Evolutionary conservation across 805 yeast species (phyloP).

Genomic region (Ogataea corticis): DNA sequence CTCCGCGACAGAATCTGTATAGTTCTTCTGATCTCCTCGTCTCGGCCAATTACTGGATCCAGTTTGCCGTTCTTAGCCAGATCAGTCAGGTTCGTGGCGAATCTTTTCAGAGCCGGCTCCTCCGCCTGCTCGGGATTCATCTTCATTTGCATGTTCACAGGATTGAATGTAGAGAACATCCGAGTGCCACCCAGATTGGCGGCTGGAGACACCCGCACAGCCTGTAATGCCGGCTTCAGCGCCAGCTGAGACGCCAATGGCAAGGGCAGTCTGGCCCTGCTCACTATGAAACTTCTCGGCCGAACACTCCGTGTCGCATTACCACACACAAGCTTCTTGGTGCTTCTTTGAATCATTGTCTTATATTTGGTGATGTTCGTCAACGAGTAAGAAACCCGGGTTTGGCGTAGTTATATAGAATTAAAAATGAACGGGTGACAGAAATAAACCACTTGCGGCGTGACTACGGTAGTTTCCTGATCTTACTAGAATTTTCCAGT

Average conservation of each 20-base stretch:
- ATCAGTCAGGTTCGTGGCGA: constrained; percentile 82
- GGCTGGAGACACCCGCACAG: neutral
- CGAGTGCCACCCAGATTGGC: neutral
- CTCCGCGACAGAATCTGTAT: constrained; percentile 89
- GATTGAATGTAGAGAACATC: constrained; percentile 18
- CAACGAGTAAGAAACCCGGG: no score
- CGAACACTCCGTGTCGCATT: neutral
- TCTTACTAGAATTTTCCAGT: constrained; percentile 20
- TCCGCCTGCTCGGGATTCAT: constrained; percentile 43
- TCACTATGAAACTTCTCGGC: neutral
- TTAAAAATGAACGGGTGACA: no score
- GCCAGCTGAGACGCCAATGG: neutral
- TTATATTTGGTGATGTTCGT: no score
- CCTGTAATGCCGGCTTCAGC: constrained; percentile 1
- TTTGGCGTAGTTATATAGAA: no score
- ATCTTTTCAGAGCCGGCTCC: constrained; percentile 78
- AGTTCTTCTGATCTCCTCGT: constrained; percentile 91
- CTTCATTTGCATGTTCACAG: constrained; percentile 26
- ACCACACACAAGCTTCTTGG: constrained; percentile 1
- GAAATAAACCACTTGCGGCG: constrained; percentile 1
- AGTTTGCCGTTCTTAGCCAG: constrained; percentile 86
- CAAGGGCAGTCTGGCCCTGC: neutral
- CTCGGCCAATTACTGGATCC: constrained; percentile 97
- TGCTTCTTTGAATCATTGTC: constrained; percentile 2
- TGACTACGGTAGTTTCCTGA: neutral